A percentile compares a stretch with the other conserved stretches of the same genome.
Evolutionary conservation across 148 eudicot species (phyloP).

Genomic region (Camellia granthamiana): DNA sequence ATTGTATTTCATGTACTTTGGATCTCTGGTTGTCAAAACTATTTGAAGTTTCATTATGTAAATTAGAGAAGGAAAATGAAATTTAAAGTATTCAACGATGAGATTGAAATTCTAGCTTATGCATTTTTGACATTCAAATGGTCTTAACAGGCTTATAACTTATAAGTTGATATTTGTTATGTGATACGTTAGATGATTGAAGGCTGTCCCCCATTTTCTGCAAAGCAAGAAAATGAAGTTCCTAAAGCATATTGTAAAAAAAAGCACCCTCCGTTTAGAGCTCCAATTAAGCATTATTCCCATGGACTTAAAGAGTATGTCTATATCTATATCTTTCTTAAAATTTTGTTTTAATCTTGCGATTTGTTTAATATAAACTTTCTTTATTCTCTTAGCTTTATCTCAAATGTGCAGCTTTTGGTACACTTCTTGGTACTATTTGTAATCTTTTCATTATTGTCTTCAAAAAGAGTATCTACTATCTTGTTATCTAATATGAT

Average conservation of each 20-base stretch:
- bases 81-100: neutral
- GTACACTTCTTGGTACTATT: neutral
- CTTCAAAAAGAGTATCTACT: too few relatives aligned
- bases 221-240: conserved; percentile 53
- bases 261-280: conserved; percentile 85
- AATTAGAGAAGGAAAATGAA: neutral
- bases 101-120: neutral
- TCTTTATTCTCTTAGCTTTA: neutral
- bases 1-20: neutral
- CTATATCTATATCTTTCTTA: neutral
- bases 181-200: conserved; percentile 74
- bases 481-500: neutral
- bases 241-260: conserved; percentile 61
- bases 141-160: conserved; percentile 10
- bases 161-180: conserved; percentile 19
- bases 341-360: neutral
- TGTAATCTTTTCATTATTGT: neutral
- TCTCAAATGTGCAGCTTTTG: neutral
- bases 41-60: neutral
- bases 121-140: neutral
- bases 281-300: conserved; percentile 62
- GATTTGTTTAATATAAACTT: neutral
- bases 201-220: conserved; percentile 73
- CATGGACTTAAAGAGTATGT: conserved; percentile 83
- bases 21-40: neutral